These are phyloP conservation scores for Phialocephala sp. DNA, from an alignment of 2,329 filamentous ascomycete genomes.

Conservation along the genomic window DNA sequence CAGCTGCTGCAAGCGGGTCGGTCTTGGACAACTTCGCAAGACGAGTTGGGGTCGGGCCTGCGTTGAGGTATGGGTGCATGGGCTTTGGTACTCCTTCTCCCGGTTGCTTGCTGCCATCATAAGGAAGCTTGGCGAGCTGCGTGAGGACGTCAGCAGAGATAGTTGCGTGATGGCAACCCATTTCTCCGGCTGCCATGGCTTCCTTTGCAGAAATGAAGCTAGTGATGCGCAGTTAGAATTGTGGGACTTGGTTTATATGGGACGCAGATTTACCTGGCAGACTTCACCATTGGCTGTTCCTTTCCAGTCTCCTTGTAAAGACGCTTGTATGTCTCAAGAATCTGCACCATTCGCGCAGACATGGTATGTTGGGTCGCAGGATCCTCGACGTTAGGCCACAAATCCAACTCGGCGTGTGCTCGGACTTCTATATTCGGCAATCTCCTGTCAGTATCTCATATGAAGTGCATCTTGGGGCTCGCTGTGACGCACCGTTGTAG, in stretches of 20 bases:
- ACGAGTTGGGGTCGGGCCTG: slow-evolving; percentile 16
- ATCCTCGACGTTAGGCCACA: slow-evolving; percentile 21
- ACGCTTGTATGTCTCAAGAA: slow-evolving; percentile 23
- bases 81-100: slow-evolving; percentile 20
- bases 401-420: slow-evolving; percentile 16
- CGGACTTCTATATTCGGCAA: slow-evolving; percentile 13
- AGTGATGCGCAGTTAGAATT: neutral
- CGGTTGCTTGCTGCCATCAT: slow-evolving; percentile 21
- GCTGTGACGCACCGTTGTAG: slow-evolving; percentile 16
- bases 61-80: slow-evolving; percentile 16
- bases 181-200: slow-evolving; percentile 22
- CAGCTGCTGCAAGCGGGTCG: slow-evolving; percentile 17
- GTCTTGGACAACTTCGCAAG: slow-evolving; percentile 14
- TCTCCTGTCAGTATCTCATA: neutral
- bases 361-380: slow-evolving; percentile 20
- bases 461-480: neutral
- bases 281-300: slow-evolving; percentile 22
- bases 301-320: slow-evolving; percentile 25
- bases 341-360: slow-evolving; percentile 21
- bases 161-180: slow-evolving; percentile 22
- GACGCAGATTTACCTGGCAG: slow-evolving; percentile 14
- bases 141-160: slow-evolving; percentile 18
- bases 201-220: slow-evolving; percentile 23
- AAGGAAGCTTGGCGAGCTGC: slow-evolving; percentile 13
- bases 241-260: neutral